Percentiles rank a stretch among this genome's conserved stretches.
phyloP scores from a whole-genome alignment of 441 rosid species.

The Brassica hybrid region DNA sequence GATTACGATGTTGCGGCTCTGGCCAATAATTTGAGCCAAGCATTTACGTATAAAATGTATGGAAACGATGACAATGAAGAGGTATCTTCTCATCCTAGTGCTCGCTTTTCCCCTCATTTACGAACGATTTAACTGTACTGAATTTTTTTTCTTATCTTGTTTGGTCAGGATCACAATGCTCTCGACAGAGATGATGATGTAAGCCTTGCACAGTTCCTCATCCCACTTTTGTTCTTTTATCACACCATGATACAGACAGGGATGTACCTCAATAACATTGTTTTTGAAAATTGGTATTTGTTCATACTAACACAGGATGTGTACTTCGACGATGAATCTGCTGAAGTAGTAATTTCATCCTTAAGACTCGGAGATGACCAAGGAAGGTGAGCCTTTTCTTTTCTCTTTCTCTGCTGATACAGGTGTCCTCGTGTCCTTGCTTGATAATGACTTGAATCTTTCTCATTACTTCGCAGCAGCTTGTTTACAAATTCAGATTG shows the following conservation, averaged over 20 bases:
- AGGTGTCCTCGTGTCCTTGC: not conserved
- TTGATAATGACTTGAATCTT: not conserved
- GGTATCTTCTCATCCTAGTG: constrained; percentile 50
- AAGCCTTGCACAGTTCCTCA: constrained; percentile 25
- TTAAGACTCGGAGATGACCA: too few relatives aligned
- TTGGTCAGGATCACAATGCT: constrained; percentile 66
- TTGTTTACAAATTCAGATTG: constrained; percentile 95
- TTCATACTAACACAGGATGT: constrained; percentile 70
- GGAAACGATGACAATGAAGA: constrained; percentile 88
- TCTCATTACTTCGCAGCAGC: constrained; percentile 47
- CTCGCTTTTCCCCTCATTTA: not conserved
- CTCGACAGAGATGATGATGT: constrained; percentile 96
- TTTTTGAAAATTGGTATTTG: constrained; percentile 15
- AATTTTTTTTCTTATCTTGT: constrained; percentile 15
- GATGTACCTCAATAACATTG: not conserved
- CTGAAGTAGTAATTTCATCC: constrained; percentile 97
- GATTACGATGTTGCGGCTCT: constrained; percentile 98
- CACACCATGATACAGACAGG: not conserved
- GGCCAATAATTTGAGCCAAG: constrained; percentile 91
- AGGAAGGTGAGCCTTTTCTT: constrained; percentile 60
- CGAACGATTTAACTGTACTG: not conserved
- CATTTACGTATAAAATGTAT: constrained; percentile 84
- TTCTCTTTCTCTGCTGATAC: not conserved
- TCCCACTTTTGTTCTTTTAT: not conserved
- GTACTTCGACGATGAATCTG: constrained; percentile 96